Evolutionary conservation across 129 eudicot genomes (phyloP).

Genomic region (Artemisia tridentata): DNA sequence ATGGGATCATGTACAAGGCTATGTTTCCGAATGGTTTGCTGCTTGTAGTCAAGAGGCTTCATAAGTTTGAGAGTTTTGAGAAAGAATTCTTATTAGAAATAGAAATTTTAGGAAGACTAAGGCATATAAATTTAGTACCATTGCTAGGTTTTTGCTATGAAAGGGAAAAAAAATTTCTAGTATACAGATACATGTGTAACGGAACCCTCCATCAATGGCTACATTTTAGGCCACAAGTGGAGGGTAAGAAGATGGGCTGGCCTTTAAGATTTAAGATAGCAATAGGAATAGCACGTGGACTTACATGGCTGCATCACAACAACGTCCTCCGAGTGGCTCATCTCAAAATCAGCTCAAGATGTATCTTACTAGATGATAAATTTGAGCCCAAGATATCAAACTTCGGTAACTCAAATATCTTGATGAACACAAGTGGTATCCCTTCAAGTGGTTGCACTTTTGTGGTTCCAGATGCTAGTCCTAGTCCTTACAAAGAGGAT

Average conservation of each 20-base stretch:
- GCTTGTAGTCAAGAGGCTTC: constrained; percentile 44
- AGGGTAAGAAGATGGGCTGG: too few relatives aligned
- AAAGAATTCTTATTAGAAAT: constrained; percentile 41
- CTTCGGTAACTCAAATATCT: constrained; percentile 16
- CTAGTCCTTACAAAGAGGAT: constrained; percentile 65
- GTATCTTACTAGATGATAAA: too few relatives aligned
- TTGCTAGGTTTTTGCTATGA: constrained; percentile 46
- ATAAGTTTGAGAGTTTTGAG: constrained; percentile 36
- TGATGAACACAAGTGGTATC: constrained; percentile 30
- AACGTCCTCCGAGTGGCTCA: too few relatives aligned
- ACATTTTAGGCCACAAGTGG: too few relatives aligned
- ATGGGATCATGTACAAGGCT: constrained; percentile 28
- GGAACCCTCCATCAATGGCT: constrained; percentile 29
- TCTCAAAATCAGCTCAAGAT: too few relatives aligned
- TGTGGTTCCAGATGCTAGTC: constrained; percentile 40
- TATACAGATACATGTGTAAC: constrained; percentile 44
- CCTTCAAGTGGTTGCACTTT: constrained; percentile 7
- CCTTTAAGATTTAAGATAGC: too few relatives aligned
- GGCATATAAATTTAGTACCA: constrained; percentile 44
- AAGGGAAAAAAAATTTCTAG: constrained; percentile 39
- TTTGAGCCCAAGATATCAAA: too few relatives aligned
- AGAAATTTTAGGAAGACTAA: constrained; percentile 36
- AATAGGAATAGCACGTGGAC: too few relatives aligned
- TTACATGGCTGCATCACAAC: too few relatives aligned
- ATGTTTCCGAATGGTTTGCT: too few relatives aligned